phyloP scores from a whole-genome alignment of 108 stramenopile species.

The Skeletonema potamos region DNA sequence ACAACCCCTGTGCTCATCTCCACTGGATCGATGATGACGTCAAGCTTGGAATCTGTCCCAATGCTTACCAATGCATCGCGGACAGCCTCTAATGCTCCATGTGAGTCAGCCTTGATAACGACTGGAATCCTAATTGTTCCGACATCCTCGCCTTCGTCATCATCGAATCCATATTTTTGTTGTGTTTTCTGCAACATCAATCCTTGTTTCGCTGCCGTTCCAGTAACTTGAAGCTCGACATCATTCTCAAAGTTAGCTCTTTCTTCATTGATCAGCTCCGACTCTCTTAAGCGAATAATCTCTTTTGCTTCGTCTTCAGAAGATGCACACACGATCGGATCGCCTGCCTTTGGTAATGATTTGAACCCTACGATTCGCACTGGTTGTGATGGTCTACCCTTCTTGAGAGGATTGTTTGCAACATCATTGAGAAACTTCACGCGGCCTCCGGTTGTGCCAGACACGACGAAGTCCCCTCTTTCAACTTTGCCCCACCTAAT shows the following conservation, averaged over 20 bases:
- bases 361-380: constrained; percentile 85
- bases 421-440: constrained; percentile 81
- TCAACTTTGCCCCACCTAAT: constrained; percentile 78
- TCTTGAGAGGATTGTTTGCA: constrained; percentile 55
- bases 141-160: constrained; percentile 28
- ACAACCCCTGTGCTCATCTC: constrained; percentile 71
- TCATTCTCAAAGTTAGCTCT: constrained; percentile 36
- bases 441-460: constrained; percentile 64
- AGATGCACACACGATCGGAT: constrained; percentile 69
- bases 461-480: constrained; percentile 75
- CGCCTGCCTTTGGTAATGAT: constrained; percentile 80
- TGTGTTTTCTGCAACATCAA: constrained; percentile 45
- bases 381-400: constrained; percentile 77
- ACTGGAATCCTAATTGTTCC: constrained; percentile 71
- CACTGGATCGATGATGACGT: constrained; percentile 74
- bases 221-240: constrained; percentile 37
- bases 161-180: constrained; percentile 28
- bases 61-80: constrained; percentile 66
- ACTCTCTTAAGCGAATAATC: constrained; percentile 55
- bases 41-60: constrained; percentile 59
- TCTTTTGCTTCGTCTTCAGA: constrained; percentile 75
- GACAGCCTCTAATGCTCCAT: constrained; percentile 80
- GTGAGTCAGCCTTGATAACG: constrained; percentile 81
- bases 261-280: constrained; percentile 41
- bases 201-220: constrained; percentile 43